These are phyloP conservation scores for Fomitopsis pulvina DNA, from an alignment of 768 basidiomycete species.

Conservation along the genomic window DNA sequence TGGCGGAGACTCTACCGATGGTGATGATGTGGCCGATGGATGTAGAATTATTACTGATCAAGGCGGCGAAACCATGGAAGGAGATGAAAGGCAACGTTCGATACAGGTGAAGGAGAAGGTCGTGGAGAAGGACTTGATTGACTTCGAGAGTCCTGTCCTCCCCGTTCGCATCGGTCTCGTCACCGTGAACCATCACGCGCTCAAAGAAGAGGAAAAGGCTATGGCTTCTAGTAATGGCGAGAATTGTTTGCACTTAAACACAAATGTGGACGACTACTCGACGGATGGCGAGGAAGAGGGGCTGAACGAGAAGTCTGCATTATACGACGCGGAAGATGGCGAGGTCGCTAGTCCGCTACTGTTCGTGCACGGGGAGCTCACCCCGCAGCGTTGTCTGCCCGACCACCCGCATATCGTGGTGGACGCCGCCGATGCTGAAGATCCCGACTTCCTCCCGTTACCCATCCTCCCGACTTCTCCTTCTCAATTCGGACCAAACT, in stretches of 20 bases:
- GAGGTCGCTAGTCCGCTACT: too few species aligned
- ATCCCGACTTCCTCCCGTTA: constrained; percentile 39
- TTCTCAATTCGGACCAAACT: constrained; percentile 14
- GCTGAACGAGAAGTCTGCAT: constrained; percentile 13
- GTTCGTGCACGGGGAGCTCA: constrained; percentile 9
- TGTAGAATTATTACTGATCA: neutral
- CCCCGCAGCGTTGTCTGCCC: constrained; percentile 5
- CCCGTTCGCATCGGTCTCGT: neutral
- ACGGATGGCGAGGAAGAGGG: constrained; percentile 8
- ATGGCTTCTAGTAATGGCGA: neutral
- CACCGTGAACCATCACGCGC: neutral
- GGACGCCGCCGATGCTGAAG: constrained; percentile 26
- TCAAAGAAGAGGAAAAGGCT: neutral
- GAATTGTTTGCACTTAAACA: too few species aligned
- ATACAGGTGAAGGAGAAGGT: neutral
- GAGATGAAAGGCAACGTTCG: neutral
- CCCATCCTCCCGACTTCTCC: constrained; percentile 11
- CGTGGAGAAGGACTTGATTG: neutral
- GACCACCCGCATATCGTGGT: constrained; percentile 10
- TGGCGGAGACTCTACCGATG: constrained; percentile 7
- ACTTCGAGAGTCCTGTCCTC: neutral
- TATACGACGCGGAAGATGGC: constrained; percentile 18
- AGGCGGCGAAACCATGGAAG: neutral
- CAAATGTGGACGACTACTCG: constrained; percentile 3
- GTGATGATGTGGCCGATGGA: constrained; percentile 4